These are phyloP conservation scores for Brassica carinata DNA, from an alignment of 345 rosid species.

Conservation along the genomic window DNA sequence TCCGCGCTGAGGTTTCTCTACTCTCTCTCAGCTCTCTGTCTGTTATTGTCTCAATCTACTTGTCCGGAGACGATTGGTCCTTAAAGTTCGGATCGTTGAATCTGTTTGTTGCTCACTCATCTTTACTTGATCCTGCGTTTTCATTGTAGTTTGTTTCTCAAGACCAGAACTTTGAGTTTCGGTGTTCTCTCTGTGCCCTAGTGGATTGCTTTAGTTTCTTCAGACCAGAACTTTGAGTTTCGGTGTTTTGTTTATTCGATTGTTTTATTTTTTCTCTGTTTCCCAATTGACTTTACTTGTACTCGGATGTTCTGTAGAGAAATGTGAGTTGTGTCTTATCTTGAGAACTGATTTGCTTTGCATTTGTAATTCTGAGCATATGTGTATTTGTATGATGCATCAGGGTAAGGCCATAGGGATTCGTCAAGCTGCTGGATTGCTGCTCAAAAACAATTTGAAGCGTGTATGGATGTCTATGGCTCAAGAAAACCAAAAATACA, in stretches of 20 bases:
- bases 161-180: slow-evolving; percentile 3
- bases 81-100: slow-evolving; percentile 22
- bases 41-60: slow-evolving; percentile 36
- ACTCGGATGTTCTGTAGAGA: neutral
- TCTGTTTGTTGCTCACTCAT: slow-evolving; percentile 9
- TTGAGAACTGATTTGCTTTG: slow-evolving; percentile 4
- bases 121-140: slow-evolving; percentile 15
- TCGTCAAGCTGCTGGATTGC: slow-evolving; percentile 97
- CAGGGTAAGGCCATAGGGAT: slow-evolving; percentile 86
- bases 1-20: slow-evolving; percentile 73
- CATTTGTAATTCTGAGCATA: neutral
- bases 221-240: neutral
- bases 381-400: slow-evolving; percentile 26
- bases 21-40: neutral
- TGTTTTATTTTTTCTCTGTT: neutral
- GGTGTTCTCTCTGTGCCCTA: neutral
- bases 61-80: neutral
- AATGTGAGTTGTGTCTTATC: neutral
- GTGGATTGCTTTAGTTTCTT: neutral
- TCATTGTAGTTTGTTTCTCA: neutral
- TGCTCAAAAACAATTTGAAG: slow-evolving; percentile 84
- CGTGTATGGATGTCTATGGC: slow-evolving; percentile 65
- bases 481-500: slow-evolving; percentile 62
- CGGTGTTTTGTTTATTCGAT: neutral
- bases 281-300: slow-evolving; percentile 29